Conservation (phyloP, 352 stramenopile species). For the Phytophthora lateralis region DNA sequence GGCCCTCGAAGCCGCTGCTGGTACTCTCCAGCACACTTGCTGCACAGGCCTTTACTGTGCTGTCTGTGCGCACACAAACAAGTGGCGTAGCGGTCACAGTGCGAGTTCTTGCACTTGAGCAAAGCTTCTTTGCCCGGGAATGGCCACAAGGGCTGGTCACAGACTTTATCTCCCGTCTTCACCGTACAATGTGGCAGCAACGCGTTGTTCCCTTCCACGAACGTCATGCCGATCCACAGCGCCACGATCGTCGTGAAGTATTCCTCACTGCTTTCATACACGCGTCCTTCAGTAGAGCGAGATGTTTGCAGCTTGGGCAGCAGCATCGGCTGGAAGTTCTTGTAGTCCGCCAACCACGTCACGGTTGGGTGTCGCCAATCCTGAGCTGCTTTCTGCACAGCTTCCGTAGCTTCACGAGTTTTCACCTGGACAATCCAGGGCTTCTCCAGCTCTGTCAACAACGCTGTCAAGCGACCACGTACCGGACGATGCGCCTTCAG, state of each 20-base stretch:
- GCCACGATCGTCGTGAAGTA: conserved; percentile 80
- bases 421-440: conserved; percentile 66
- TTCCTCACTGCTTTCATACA: conserved; percentile 78
- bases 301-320: conserved; percentile 76
- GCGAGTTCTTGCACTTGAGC: conserved; percentile 51
- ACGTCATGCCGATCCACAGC: conserved; percentile 89
- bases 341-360: conserved; percentile 70
- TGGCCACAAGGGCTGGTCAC: conserved; percentile 72
- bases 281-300: conserved; percentile 33
- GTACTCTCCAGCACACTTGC: conserved; percentile 51
- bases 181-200: conserved; percentile 76
- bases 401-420: conserved; percentile 7
- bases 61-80: conserved; percentile 65
- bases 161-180: conserved; percentile 56
- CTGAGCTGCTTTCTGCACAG: not conserved
- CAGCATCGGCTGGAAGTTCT: conserved; percentile 71
- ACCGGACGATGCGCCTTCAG: conserved; percentile 57
- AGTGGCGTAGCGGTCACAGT: conserved; percentile 55
- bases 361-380: conserved; percentile 76
- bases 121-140: conserved; percentile 35
- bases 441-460: conserved; percentile 77
- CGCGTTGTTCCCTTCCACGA: conserved; percentile 85
- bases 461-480: conserved; percentile 39
- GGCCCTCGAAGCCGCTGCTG: conserved; percentile 61
- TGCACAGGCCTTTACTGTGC: conserved; percentile 67